Evolutionary conservation across 1,284 basidiomycete genomes (phyloP).

Genomic region (Rugosomyces carneus): DNA sequence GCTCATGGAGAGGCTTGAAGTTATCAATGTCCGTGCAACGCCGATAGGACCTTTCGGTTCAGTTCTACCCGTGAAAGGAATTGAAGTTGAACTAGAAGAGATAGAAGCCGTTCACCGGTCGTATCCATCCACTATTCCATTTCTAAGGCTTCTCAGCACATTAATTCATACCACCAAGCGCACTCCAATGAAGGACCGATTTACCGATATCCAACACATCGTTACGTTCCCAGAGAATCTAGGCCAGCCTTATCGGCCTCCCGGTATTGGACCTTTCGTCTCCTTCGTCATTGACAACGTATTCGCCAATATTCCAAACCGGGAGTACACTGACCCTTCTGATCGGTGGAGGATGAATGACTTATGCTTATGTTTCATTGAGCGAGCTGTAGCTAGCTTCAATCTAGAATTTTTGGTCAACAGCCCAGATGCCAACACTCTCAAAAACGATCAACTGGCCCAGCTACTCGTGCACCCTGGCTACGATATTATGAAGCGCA

Average conservation of each 20-base stretch:
- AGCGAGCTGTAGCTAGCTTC: constrained; percentile 77
- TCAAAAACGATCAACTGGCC: constrained; percentile 47
- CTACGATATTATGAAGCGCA: constrained; percentile 77
- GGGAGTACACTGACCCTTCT: constrained; percentile 70
- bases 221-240: constrained; percentile 75
- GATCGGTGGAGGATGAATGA: constrained; percentile 90
- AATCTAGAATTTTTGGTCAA: constrained; percentile 65
- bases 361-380: constrained; percentile 79
- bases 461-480: constrained; percentile 77
- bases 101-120: constrained; percentile 74
- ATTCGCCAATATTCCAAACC: constrained; percentile 60
- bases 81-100: constrained; percentile 80
- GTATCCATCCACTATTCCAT: constrained; percentile 87
- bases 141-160: constrained; percentile 77
- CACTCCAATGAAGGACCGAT: constrained; percentile 50
- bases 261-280: constrained; percentile 75
- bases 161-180: constrained; percentile 76
- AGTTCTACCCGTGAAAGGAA: constrained; percentile 53
- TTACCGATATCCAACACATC: constrained; percentile 54
- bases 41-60: constrained; percentile 31
- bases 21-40: constrained; percentile 66
- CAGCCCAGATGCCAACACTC: constrained; percentile 40
- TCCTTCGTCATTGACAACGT: constrained; percentile 88
- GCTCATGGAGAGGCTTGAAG: constrained; percentile 77
- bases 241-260: constrained; percentile 68